phyloP scores from a whole-genome alignment of 2,329 filamentous ascomycete genomes.

The Emericellopsis cladophorae region DNA sequence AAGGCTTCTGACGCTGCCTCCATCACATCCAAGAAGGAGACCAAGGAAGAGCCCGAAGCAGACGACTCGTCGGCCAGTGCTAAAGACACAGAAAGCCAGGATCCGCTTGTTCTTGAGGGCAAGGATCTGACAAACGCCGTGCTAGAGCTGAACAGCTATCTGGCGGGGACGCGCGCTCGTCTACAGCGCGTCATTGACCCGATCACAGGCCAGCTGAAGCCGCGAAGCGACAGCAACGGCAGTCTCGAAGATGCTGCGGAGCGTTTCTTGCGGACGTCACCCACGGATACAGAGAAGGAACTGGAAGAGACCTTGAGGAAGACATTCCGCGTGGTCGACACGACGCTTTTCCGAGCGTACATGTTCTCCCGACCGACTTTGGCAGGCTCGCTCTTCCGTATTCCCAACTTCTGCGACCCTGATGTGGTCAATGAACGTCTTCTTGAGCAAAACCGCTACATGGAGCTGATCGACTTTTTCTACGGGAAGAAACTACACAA shows the following conservation, averaged over 20 bases:
- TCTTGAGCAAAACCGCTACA: conserved; percentile 78
- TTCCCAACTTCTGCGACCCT: conserved; percentile 94
- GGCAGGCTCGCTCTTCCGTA: conserved; percentile 81
- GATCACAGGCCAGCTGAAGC: conserved; percentile 47
- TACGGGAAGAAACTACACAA: conserved; percentile 89
- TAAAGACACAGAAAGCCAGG: conserved; percentile 4
- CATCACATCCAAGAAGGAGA: conserved; percentile 41
- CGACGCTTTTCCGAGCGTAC: conserved; percentile 84
- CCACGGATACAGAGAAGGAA: conserved; percentile 39
- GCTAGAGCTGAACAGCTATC: conserved; percentile 71
- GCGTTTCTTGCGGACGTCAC: conserved; percentile 35
- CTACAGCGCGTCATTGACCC: conserved; percentile 51
- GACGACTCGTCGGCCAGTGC: conserved; percentile 36
- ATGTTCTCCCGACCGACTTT: conserved; percentile 85
- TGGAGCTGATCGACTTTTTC: conserved; percentile 93
- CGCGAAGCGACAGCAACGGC: conserved; percentile 27
- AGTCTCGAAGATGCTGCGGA: conserved; percentile 39
- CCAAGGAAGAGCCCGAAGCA: conserved; percentile 39
- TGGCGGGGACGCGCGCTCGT: conserved; percentile 69
- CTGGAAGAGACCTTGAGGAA: conserved; percentile 60
- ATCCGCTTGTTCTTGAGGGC: conserved; percentile 40
- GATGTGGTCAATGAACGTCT: conserved; percentile 89
- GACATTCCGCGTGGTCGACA: conserved; percentile 80
- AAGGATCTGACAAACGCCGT: conserved; percentile 77
- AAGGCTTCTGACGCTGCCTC: conserved; percentile 45